These are phyloP conservation scores for Neocatenulostroma microsporum DNA, from an alignment of 2,329 filamentous ascomycete genomes.

Conservation along the genomic window DNA sequence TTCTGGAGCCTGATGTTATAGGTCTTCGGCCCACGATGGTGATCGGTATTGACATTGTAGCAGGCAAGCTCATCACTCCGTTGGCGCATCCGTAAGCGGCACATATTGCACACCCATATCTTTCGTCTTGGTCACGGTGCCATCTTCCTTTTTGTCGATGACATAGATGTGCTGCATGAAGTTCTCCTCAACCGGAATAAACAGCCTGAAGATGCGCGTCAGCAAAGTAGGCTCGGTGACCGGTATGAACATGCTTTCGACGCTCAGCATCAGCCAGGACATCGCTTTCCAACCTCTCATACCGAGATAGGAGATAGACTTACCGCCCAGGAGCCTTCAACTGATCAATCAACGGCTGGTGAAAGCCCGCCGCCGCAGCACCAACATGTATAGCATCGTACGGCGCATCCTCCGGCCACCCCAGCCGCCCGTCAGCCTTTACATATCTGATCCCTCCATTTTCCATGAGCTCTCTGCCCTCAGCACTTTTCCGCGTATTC, in stretches of 20 bases:
- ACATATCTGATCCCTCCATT: constrained; percentile 62
- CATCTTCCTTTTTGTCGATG: constrained; percentile 62
- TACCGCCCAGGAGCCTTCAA: constrained; percentile 65
- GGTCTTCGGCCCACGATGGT: too few species aligned
- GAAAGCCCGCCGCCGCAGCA: constrained; percentile 68
- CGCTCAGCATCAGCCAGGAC: background rate
- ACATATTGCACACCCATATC: constrained; percentile 70
- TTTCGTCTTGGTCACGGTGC: constrained; percentile 53
- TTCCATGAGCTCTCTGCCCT: constrained; percentile 51
- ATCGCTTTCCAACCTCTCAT: background rate
- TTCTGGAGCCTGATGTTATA: too few species aligned
- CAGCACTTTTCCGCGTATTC: constrained; percentile 38
- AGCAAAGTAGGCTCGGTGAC: constrained; percentile 6
- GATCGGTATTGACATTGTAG: too few species aligned
- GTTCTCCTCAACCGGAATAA: constrained; percentile 64
- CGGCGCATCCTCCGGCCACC: constrained; percentile 41
- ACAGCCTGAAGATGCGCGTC: constrained; percentile 45
- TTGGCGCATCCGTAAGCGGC: constrained; percentile 63
- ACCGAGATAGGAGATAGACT: constrained; percentile 11
- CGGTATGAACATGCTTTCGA: constrained; percentile 3
- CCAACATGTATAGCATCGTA: constrained; percentile 97
- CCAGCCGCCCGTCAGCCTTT: constrained; percentile 55
- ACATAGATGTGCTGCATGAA: constrained; percentile 61
- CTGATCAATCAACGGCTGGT: constrained; percentile 66
- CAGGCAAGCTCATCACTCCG: constrained; percentile 7